Evolutionary conservation across 2,329 filamentous ascomycete genomes (phyloP).

Genomic region (Xenosphaeropsis pyriputrescens): DNA sequence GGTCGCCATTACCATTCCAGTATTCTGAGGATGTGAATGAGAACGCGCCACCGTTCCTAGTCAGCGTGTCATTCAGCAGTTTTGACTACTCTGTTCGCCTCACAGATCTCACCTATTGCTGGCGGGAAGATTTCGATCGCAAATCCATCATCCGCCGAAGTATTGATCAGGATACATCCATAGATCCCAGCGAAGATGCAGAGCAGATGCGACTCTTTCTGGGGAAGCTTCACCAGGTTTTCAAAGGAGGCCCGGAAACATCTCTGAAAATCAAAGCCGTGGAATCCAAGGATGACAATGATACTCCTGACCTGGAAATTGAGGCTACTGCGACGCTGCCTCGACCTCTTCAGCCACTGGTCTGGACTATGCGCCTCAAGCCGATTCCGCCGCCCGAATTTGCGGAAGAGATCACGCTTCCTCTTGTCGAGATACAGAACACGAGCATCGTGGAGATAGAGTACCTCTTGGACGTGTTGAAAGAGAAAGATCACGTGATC

Average conservation of each 20-base stretch:
- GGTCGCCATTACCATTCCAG: too few species aligned
- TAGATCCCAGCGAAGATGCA: slow-evolving; percentile 56
- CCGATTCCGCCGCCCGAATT: slow-evolving; percentile 21
- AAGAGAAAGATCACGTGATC: slow-evolving; percentile 38
- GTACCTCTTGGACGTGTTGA: slow-evolving; percentile 26
- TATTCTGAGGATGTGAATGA: slow-evolving; percentile 3
- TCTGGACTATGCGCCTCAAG: slow-evolving; percentile 47
- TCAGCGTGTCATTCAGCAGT: slow-evolving; percentile 39
- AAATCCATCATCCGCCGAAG: slow-evolving; percentile 48
- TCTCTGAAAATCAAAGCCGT: slow-evolving; percentile 25
- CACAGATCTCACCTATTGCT: slow-evolving; percentile 61
- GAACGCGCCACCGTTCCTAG: slow-evolving; percentile 43
- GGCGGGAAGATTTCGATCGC: slow-evolving; percentile 50
- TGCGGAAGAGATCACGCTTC: slow-evolving; percentile 28
- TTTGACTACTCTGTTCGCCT: slow-evolving; percentile 49
- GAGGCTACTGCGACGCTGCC: slow-evolving; percentile 45
- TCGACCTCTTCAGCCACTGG: slow-evolving; percentile 42
- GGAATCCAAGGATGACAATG: slow-evolving; percentile 20
- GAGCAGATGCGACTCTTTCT: slow-evolving; percentile 56
- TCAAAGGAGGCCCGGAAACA: slow-evolving; percentile 26
- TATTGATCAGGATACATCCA: slow-evolving; percentile 47
- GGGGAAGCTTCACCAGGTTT: slow-evolving; percentile 38
- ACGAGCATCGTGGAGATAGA: slow-evolving; percentile 25
- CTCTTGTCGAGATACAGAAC: slow-evolving; percentile 28
- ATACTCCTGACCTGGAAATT: slow-evolving; percentile 25